phyloP scores from a whole-genome alignment of 257 asterid species.

The Solanum gracilifrons region DNA sequence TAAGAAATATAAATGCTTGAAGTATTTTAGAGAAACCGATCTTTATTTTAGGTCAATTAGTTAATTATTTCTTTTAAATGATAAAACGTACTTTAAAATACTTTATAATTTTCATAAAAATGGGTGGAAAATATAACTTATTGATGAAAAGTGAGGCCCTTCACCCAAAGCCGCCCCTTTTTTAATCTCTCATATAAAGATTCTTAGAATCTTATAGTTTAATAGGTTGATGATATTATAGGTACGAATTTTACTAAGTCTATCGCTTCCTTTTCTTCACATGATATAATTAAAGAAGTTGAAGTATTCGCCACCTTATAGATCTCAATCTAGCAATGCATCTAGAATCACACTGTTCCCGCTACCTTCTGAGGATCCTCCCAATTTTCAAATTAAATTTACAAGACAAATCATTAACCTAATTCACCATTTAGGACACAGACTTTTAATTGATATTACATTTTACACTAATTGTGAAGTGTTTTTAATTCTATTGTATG shows the following conservation, averaged over 20 bases:
- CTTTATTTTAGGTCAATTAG: not conserved
- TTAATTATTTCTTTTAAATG: not conserved
- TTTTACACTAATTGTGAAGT: not conserved
- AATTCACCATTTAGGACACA: not conserved
- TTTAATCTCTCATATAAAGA: not conserved
- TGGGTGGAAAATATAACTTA: not conserved
- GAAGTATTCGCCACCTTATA: not conserved
- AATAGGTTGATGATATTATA: not conserved
- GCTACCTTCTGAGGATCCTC: not conserved
- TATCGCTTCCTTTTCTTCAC: not conserved
- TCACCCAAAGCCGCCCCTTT: not conserved
- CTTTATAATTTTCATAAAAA: not conserved
- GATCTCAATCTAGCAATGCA: not conserved
- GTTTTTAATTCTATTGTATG: not conserved
- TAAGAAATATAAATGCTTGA: not conserved
- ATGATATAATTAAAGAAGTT: not conserved
- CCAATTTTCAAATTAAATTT: not conserved
- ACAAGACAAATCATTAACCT: not conserved
- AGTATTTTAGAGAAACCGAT: not conserved
- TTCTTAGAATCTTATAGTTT: not conserved
- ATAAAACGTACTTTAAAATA: not conserved
- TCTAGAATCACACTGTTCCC: no score
- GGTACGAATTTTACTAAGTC: not conserved
- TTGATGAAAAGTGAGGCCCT: not conserved
- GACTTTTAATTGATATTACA: not conserved